phyloP scores from a whole-genome alignment of 768 basidiomycete genomes.

The Artomyces pyxidatus region DNA sequence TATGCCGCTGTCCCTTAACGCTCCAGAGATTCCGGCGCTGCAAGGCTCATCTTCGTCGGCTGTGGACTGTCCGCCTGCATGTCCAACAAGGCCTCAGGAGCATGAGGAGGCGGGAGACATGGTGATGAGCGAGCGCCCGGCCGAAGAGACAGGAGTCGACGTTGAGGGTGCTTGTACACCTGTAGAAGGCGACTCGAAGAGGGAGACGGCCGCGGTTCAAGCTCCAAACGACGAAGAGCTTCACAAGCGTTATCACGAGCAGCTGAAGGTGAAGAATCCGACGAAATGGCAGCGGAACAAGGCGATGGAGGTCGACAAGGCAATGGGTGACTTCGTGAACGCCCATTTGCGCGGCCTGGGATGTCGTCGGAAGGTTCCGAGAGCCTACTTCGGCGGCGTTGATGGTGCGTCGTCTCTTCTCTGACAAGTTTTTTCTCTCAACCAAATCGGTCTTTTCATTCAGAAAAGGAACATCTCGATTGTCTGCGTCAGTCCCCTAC shows the following conservation, averaged over 20 bases:
- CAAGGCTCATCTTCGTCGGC: background rate
- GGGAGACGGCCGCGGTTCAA: background rate
- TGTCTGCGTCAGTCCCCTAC: background rate
- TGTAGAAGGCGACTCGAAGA: background rate
- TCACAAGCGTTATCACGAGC: background rate
- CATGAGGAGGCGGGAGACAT: background rate
- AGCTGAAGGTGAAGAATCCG: background rate
- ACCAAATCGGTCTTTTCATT: no score
- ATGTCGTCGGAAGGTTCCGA: constrained; percentile 18
- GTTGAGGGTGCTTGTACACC: background rate
- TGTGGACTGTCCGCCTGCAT: background rate
- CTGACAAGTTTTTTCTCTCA: no score
- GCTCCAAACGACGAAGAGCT: background rate
- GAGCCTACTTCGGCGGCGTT: constrained; percentile 17
- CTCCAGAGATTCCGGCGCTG: background rate
- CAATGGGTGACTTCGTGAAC: constrained; percentile 24
- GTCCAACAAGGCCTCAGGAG: background rate
- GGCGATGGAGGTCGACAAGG: constrained; percentile 13
- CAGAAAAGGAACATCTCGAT: constrained; percentile 6
- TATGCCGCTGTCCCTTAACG: no score
- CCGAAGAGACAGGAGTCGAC: no score
- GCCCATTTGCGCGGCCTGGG: constrained; percentile 9
- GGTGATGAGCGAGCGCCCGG: background rate
- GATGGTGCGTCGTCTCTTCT: background rate
- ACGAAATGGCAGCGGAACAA: background rate